Percentiles rank a stretch among this genome's conserved stretches.
Conservation (phyloP, 2,329 filamentous ascomycete genomes). For the Bipolaris oryzae region DNA sequence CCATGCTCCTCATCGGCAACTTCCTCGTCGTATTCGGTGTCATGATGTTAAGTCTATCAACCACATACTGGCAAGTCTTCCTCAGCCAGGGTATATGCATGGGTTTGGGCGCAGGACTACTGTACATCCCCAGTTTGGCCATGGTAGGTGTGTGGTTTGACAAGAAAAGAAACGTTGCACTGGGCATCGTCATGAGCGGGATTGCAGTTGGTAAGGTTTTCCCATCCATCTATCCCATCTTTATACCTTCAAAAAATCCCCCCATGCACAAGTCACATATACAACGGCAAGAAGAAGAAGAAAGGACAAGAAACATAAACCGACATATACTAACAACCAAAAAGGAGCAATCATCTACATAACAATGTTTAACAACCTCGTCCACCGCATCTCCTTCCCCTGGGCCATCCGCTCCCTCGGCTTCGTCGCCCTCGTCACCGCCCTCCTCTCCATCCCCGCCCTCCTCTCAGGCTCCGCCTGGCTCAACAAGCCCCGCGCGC, state of each 20-base stretch:
- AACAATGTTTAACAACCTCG: conserved; percentile 43
- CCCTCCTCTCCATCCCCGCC: conserved; percentile 43
- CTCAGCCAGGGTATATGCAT: conserved; percentile 62
- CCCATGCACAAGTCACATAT: too few relatives aligned
- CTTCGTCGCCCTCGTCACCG: conserved; percentile 40
- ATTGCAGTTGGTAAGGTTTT: conserved; percentile 40
- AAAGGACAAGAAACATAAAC: neutral
- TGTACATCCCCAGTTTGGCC: conserved; percentile 48
- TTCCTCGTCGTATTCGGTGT: conserved; percentile 63
- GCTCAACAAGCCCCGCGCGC: conserved; percentile 37
- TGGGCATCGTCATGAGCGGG: conserved; percentile 48
- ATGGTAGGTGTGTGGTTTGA: conserved; percentile 47
- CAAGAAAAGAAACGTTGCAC: conserved; percentile 40
- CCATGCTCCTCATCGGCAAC: conserved; percentile 56
- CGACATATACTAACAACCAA: neutral
- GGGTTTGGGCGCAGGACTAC: conserved; percentile 44
- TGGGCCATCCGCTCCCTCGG: conserved; percentile 47
- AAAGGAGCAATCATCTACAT: conserved; percentile 44
- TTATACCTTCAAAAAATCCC: too few relatives aligned
- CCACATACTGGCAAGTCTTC: conserved; percentile 60
- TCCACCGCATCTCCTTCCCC: conserved; percentile 37
- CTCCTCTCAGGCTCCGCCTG: conserved; percentile 41
- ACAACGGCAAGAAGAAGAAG: neutral
- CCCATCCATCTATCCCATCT: too few relatives aligned
- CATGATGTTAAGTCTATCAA: conserved; percentile 66